Conservation (phyloP, 2,329 filamentous ascomycete genomes). For the Calonectria henricotiae region DNA sequence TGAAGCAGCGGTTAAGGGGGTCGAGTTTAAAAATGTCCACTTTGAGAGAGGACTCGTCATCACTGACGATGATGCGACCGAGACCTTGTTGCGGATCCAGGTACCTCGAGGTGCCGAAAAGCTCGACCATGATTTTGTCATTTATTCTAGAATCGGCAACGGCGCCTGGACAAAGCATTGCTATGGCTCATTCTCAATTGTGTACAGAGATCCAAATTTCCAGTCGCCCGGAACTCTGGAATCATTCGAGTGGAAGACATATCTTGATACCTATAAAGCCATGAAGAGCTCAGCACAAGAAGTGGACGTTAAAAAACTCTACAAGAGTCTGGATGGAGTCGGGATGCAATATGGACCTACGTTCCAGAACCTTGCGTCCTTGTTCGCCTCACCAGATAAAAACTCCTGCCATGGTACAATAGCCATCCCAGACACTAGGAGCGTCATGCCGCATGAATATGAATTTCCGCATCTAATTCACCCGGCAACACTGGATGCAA, state of each 20-base stretch:
- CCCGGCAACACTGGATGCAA: slow-evolving; percentile 5
- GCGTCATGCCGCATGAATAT: neutral
- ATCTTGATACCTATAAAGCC: neutral
- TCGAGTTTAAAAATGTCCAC: slow-evolving; percentile 2
- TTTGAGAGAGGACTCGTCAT: slow-evolving; percentile 1
- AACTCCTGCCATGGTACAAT: slow-evolving; percentile 9
- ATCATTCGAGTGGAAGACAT: slow-evolving; percentile 2
- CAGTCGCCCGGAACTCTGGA: neutral
- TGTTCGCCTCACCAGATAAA: neutral
- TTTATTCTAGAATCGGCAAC: neutral
- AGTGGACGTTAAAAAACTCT: slow-evolving; percentile 10
- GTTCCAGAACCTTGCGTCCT: slow-evolving; percentile 10
- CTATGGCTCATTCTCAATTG: neutral
- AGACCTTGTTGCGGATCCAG: neutral
- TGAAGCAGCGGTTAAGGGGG: neutral
- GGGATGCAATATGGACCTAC: slow-evolving; percentile 17
- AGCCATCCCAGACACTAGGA: slow-evolving; percentile 1
- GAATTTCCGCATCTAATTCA: slow-evolving; percentile 4
- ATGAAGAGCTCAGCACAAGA: neutral
- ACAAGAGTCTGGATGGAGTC: slow-evolving; percentile 3
- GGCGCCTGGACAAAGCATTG: neutral
- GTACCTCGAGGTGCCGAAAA: neutral
- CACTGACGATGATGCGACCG: neutral
- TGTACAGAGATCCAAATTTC: neutral
- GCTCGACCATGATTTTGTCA: neutral